phyloP scores from a whole-genome alignment of 495 filamentous ascomycete genomes.

The Neurospora africana region DNA sequence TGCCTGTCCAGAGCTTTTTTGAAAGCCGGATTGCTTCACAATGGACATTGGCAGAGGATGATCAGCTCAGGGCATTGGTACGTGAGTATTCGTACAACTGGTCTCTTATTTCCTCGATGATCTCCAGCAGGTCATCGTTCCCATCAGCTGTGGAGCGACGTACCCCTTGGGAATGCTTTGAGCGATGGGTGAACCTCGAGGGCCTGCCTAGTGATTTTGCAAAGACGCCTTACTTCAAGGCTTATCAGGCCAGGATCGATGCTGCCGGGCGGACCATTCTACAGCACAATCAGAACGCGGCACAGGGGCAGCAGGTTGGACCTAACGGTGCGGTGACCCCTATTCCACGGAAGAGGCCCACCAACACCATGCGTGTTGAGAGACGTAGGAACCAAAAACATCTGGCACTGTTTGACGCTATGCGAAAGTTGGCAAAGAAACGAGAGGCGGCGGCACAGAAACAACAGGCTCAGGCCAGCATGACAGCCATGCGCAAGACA shows the following conservation, averaged over 20 bases:
- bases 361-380: slow-evolving; percentile 70
- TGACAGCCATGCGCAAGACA: slow-evolving; percentile 60
- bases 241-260: slow-evolving; percentile 72
- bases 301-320: slow-evolving; percentile 42
- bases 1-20: slow-evolving; percentile 83
- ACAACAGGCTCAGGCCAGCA: slow-evolving; percentile 63
- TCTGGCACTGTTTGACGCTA: slow-evolving; percentile 79
- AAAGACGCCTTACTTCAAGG: slow-evolving; percentile 85
- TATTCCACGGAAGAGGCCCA: slow-evolving; percentile 47
- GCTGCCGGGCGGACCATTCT: slow-evolving; percentile 56
- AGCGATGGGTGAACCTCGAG: slow-evolving; percentile 86
- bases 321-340: slow-evolving; percentile 48
- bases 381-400: slow-evolving; percentile 75
- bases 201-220: slow-evolving; percentile 82
- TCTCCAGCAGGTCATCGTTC: slow-evolving; percentile 62
- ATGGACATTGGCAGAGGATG: slow-evolving; percentile 83
- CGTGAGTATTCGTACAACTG: slow-evolving; percentile 95
- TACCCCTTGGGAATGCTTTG: slow-evolving; percentile 98
- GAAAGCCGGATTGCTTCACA: slow-evolving; percentile 77
- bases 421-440: slow-evolving; percentile 93
- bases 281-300: slow-evolving; percentile 48
- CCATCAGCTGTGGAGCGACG: slow-evolving; percentile 77
- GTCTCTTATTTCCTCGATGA: slow-evolving; percentile 76
- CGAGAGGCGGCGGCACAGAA: slow-evolving; percentile 76
- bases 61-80: slow-evolving; percentile 72